Base-by-base conservation (phyloP, 495 filamentous ascomycete genomes). In the Penicillium salamii region DNA sequence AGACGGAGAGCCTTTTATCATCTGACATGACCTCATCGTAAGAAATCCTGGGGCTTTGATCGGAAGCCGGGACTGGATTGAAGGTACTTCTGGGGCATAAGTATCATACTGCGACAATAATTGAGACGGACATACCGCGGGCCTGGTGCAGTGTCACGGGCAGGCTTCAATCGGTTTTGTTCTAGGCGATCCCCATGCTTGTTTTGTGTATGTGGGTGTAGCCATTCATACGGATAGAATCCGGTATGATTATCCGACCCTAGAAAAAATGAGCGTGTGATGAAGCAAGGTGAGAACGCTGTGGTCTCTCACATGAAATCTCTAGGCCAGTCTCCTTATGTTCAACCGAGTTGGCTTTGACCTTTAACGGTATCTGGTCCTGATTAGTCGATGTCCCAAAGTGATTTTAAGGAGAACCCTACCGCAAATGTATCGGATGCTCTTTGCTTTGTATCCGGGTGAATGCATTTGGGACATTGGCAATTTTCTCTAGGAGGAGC, bases 401-500 rank as follows among this genome's bases (percentile, higher is more conserved):
- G 12, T 26, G 18, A 7, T 35, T 2, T 9, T 13, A 7, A 12
- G 12, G 5, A 20, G 5, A 11, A 28, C 26, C 73, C 53, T 74
- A 87, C 85, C 49, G 66, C 67, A 56, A 91, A 91, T 1, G 84
- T 90, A 57, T 92, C 77, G 31, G 86, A 73, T 21, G 78, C 77
- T 26, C 89, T 76, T 65, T 96, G 91, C 62, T 68, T 81, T 12
- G 91, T 96, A 43, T 86, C 81, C 49, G 80, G 82, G 61, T 95
- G 84, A 8, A 90, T 74, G 63, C 91, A 96, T 40, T 71, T 62
- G 1, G 62, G 49, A 59, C 90, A 96, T 41, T 83, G 87, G 59
- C 90, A 96, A 58, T 91, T 88, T 46, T 96, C 90, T 56, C 90
- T 91, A 24, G 17, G 23, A 11, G 23, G n/a, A 48, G 8, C 34